Evolutionary conservation across 1,139 yeast genomes (phyloP).

Genomic region (Debaryomycetaceae sp.): DNA sequence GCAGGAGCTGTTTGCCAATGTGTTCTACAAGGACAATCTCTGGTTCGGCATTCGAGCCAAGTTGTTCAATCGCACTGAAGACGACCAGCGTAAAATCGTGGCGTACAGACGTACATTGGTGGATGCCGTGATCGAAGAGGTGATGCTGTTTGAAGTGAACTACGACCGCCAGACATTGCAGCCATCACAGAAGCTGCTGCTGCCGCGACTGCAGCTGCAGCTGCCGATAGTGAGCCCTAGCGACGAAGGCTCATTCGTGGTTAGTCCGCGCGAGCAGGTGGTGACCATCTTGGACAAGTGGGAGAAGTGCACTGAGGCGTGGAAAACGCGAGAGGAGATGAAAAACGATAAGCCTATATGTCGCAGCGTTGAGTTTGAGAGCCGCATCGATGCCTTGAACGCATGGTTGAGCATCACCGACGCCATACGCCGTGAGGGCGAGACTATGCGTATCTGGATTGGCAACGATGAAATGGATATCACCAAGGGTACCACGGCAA

Average conservation of each 20-base stretch:
- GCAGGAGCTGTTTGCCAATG: conserved; percentile 47
- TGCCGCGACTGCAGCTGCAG: conserved; percentile 1
- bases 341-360: conserved; percentile 71
- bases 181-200: conserved; percentile 10
- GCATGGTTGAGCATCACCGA: conserved; percentile 81
- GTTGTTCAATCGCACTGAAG: conserved; percentile 74
- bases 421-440: conserved; percentile 54
- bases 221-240: conserved; percentile 11
- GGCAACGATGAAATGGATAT: conserved; percentile 78
- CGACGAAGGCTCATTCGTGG: conserved; percentile 8
- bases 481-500: conserved; percentile 25
- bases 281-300: conserved; percentile 53
- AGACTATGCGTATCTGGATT: conserved; percentile 54
- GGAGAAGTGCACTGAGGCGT: conserved; percentile 68
- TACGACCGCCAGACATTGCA: conserved; percentile 35
- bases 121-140: conserved; percentile 69
- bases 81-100: conserved; percentile 73
- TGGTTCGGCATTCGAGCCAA: conserved; percentile 84
- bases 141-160: conserved; percentile 57
- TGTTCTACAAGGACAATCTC: conserved; percentile 67
- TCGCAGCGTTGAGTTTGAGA: conserved; percentile 58
- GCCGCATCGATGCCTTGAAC: conserved; percentile 68
- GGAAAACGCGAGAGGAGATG: conserved; percentile 82
- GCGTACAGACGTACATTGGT: conserved; percentile 69
- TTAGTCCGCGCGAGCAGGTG: conserved; percentile 47